Evolutionary conservation across 768 basidiomycete species (phyloP).

Genomic region (Boletus barrowsii): DNA sequence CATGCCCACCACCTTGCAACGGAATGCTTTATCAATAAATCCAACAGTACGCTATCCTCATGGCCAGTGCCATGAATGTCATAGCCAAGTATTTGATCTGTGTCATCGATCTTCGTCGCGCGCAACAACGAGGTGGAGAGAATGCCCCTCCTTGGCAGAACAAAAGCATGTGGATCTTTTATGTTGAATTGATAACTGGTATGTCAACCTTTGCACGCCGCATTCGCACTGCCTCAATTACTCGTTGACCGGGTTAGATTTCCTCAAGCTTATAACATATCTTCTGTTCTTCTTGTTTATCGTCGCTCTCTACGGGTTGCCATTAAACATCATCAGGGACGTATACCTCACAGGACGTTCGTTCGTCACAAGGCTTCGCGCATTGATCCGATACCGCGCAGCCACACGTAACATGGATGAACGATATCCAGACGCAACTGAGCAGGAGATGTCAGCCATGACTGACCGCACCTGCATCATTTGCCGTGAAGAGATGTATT

Average conservation of each 20-base stretch:
- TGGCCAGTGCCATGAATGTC: slow-evolving; percentile 75
- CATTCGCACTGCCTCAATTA: slow-evolving; percentile 3
- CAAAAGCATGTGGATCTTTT: slow-evolving; percentile 96
- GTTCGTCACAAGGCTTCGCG: slow-evolving; percentile 82
- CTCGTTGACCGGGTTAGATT: slow-evolving; percentile 54
- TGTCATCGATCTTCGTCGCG: slow-evolving; percentile 76
- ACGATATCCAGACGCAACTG: slow-evolving; percentile 88
- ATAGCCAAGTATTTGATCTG: slow-evolving; percentile 82
- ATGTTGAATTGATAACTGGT: slow-evolving; percentile 91
- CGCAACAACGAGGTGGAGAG: slow-evolving; percentile 73
- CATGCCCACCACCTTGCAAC: slow-evolving; percentile 4
- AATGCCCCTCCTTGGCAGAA: slow-evolving; percentile 94
- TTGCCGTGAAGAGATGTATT: slow-evolving; percentile 92
- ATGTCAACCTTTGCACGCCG: slow-evolving; percentile 22
- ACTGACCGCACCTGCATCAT: slow-evolving; percentile 96
- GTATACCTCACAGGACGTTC: slow-evolving; percentile 95
- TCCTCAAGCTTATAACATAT: slow-evolving; percentile 90
- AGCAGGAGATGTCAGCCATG: slow-evolving; percentile 76
- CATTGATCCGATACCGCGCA: slow-evolving; percentile 86
- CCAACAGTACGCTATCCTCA: slow-evolving; percentile 79
- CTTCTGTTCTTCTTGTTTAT: slow-evolving; percentile 92
- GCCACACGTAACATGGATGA: slow-evolving; percentile 97
- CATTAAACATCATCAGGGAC: slow-evolving; percentile 94
- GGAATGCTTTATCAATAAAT: slow-evolving; percentile 11
- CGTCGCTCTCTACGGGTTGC: slow-evolving; percentile 90